Evolutionary conservation across 75 land plant genomes (phyloP).

Genomic region (Ceratopteris richardii): DNA sequence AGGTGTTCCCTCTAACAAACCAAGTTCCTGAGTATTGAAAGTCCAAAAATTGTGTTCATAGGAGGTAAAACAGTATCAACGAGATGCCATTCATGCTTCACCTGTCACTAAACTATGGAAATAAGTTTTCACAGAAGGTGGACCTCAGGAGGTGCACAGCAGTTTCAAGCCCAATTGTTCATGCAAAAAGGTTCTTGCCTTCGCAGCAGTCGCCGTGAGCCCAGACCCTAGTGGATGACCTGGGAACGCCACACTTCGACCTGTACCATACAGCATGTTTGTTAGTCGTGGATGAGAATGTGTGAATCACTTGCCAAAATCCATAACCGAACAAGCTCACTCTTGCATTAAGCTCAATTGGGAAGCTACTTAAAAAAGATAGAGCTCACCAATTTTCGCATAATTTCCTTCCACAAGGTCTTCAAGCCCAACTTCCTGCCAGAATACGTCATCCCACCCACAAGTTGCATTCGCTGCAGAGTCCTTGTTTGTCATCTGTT

Average conservation of each 20-base stretch:
- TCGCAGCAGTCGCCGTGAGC: conserved; percentile 72
- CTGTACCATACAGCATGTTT: conserved; percentile 23
- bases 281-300: too few relatives aligned
- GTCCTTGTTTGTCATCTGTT: conserved; percentile 41
- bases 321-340: too few relatives aligned
- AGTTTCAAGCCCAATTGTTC: conserved; percentile 11
- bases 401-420: conserved; percentile 96
- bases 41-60: background rate
- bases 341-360: too few relatives aligned
- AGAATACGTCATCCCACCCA: conserved; percentile 99
- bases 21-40: conserved; percentile 57
- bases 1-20: conserved; percentile 76
- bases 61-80: background rate
- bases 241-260: conserved; percentile 90
- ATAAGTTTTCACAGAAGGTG: background rate
- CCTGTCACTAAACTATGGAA: background rate
- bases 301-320: too few relatives aligned
- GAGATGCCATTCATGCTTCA: background rate
- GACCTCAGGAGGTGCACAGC: conserved; percentile 5
- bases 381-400: conserved; percentile 71
- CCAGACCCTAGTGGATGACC: conserved; percentile 94
- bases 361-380: too few relatives aligned
- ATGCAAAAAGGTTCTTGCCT: conserved; percentile 53
- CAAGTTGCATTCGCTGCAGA: conserved; percentile 72
- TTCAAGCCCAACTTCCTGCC: conserved; percentile 93